These are phyloP conservation scores for Neofusicoccum cordaticola DNA, from an alignment of 2,329 filamentous ascomycete species.

Conservation along the genomic window DNA sequence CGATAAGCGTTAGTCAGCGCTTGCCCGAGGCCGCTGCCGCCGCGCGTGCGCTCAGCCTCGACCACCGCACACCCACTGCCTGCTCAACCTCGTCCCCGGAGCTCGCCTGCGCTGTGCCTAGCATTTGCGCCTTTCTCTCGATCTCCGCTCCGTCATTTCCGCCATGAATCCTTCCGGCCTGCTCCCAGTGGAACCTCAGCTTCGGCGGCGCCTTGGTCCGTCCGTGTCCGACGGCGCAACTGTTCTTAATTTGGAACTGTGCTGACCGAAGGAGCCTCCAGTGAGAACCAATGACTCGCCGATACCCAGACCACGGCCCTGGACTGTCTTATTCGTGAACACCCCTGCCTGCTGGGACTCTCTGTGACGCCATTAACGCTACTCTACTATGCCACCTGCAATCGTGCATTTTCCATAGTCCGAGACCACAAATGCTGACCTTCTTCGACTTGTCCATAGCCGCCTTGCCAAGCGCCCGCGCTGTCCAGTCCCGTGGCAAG, in stretches of 20 bases:
- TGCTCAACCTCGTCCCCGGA: background rate
- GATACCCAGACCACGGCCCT: background rate
- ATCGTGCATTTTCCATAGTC: background rate
- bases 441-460: background rate
- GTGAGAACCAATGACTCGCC: background rate
- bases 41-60: conserved; percentile 6
- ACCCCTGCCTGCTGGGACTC: background rate
- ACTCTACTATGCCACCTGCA: background rate
- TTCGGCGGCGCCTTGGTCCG: background rate
- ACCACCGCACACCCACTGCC: background rate
- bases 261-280: background rate
- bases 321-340: background rate
- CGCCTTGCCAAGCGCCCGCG: background rate
- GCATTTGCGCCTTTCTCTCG: background rate
- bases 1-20: background rate
- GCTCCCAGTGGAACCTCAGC: background rate
- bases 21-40: background rate
- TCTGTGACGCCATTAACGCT: background rate
- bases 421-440: background rate
- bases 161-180: background rate
- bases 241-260: conserved; percentile 8
- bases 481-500: background rate
- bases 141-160: background rate
- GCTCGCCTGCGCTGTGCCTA: background rate
- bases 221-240: background rate